Conservation (phyloP, 2,329 filamentous ascomycete species). For the Xylariaceae sp. region DNA sequence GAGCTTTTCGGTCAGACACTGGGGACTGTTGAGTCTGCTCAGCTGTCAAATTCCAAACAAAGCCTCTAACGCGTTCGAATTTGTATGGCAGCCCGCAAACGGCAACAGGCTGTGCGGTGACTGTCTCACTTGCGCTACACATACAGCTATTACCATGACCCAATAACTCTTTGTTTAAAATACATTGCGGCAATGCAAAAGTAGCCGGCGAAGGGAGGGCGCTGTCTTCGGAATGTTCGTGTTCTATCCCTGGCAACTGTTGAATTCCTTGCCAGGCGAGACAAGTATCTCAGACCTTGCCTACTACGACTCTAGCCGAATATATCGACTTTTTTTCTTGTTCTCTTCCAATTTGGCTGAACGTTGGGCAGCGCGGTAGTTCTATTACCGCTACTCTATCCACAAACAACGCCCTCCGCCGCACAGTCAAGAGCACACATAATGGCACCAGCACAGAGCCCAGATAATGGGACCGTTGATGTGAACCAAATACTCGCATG, state of each 20-base stretch:
- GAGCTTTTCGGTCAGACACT: background rate
- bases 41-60: conserved; percentile 25
- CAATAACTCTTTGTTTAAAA: conserved; percentile 38
- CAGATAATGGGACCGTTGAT: background rate
- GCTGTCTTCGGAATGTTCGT: conserved; percentile 34
- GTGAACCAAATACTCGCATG: background rate
- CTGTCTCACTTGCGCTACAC: conserved; percentile 32
- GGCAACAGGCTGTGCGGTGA: conserved; percentile 14
- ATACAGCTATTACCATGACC: conserved; percentile 14
- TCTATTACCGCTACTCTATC: background rate
- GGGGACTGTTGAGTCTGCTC: background rate
- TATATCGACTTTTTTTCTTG: conserved; percentile 15
- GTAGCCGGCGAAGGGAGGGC: conserved; percentile 9
- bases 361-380: conserved; percentile 4
- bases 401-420: background rate
- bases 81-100: conserved; percentile 35
- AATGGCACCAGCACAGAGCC: conserved; percentile 20
- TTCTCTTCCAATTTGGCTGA: conserved; percentile 9
- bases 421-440: background rate
- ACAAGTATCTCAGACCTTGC: conserved; percentile 27
- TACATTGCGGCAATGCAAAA: conserved; percentile 27
- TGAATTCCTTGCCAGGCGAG: conserved; percentile 31
- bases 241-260: conserved; percentile 24
- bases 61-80: conserved; percentile 14
- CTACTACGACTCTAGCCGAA: conserved; percentile 16